Percentiles rank a stretch among this genome's conserved stretches.
Conservation (phyloP, 2,329 filamentous ascomycete species). For the Aspergillus bombycis region DNA sequence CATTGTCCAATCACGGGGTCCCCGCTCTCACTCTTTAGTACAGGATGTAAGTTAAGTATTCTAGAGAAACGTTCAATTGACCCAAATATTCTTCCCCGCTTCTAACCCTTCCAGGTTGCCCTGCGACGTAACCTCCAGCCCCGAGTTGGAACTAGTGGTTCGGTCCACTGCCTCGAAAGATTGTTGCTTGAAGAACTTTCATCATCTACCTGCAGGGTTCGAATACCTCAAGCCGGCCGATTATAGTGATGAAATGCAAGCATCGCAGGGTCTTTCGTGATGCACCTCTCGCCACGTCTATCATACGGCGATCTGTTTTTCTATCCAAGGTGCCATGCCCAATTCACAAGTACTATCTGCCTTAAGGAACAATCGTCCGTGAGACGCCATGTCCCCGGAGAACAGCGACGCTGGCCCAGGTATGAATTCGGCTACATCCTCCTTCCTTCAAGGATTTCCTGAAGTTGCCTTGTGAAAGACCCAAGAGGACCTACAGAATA, state of each 20-base stretch:
- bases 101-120: neutral
- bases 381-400: slow-evolving; percentile 35
- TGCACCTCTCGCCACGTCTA: slow-evolving; percentile 2
- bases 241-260: neutral
- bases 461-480: neutral
- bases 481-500: neutral
- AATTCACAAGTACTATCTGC: slow-evolving; percentile 3
- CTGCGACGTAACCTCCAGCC: neutral
- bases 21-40: neutral
- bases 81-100: neutral
- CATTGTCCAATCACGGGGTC: slow-evolving; percentile 2
- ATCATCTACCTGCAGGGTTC: neutral
- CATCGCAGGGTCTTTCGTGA: slow-evolving; percentile 12
- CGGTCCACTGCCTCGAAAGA: neutral
- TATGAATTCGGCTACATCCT: slow-evolving; percentile 13
- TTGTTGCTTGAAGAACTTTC: neutral
- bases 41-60: neutral
- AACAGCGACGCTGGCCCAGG: slow-evolving; percentile 28
- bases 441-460: neutral
- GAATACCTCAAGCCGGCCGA: neutral
- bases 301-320: neutral
- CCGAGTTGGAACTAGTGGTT: neutral
- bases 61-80: neutral
- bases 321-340: slow-evolving; percentile 21
- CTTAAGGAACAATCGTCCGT: slow-evolving; percentile 19